These are phyloP conservation scores for Alternaria gansuensis DNA, from an alignment of 2,329 filamentous ascomycete species.

Conservation along the genomic window DNA sequence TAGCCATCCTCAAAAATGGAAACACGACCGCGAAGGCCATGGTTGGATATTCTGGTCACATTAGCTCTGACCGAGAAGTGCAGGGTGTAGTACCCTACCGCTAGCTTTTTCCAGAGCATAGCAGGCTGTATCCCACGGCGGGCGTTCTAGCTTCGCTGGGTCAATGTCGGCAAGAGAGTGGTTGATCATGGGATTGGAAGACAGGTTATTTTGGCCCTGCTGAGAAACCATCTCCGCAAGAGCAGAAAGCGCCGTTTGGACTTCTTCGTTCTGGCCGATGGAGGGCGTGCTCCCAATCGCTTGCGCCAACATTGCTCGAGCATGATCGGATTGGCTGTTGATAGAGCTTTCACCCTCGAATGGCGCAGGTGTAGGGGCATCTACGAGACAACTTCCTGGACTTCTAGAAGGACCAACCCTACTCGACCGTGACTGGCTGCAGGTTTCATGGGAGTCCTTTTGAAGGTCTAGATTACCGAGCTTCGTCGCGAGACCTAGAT, in stretches of 20 bases:
- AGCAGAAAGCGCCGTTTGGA: constrained; percentile 46
- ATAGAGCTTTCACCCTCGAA: constrained; percentile 63
- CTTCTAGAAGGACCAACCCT: constrained; percentile 26
- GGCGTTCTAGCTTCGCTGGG: constrained; percentile 40
- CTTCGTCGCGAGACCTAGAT: constrained; percentile 22
- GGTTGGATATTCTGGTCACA: constrained; percentile 37
- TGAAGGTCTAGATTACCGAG: constrained; percentile 39
- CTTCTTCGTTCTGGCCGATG: constrained; percentile 46
- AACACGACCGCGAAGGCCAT: constrained; percentile 47
- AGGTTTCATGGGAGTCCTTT: constrained; percentile 31
- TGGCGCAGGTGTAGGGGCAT: constrained; percentile 38
- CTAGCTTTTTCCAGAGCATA: constrained; percentile 38
- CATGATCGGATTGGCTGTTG: constrained; percentile 59
- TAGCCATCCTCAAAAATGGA: constrained; percentile 43
- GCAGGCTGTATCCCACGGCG: constrained; percentile 43
- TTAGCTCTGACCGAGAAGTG: constrained; percentile 9
- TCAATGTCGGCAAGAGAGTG: constrained; percentile 38
- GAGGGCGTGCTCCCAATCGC: constrained; percentile 49
- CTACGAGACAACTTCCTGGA: constrained; percentile 33
- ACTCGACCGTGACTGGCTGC: constrained; percentile 40
- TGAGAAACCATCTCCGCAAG: constrained; percentile 46
- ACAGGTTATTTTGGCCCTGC: constrained; percentile 32
- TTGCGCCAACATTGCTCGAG: constrained; percentile 56
- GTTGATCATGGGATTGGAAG: constrained; percentile 35
- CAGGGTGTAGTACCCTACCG: constrained; percentile 33